Base-by-base conservation (phyloP, 306 rosid genomes). In the Medicago ruthenica region DNA sequence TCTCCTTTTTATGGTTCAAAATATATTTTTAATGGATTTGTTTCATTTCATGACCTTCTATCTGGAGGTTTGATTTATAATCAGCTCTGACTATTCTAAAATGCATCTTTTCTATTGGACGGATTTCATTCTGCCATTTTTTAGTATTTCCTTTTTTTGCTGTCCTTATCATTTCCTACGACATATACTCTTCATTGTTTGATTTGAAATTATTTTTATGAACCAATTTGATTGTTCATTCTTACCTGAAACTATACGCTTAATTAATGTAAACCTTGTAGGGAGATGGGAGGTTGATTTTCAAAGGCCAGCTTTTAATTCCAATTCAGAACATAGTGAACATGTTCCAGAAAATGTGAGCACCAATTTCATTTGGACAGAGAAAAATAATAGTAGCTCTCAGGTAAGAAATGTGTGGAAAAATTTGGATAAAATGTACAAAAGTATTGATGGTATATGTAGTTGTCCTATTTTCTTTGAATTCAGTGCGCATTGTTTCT, bases 251-350 rank as follows among this genome's bases (percentile, higher is more conserved):
- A 72, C 79, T 77, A 58, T 66, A 71, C n/a, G 54, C 18, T 75
- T 47, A 76, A 76, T 80, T 62, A 71, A 51, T 80, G 63, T 74
- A 64, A 76, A 79, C 20, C 66, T 55, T 86, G 65, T 87, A 95
- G 98, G 86, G 71, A 83, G 82, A 79, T 62, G 86, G 86, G 79
- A 79, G 76, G 86, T 63, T 75, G 74, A 79, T 80, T 84, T 79
- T 80, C 91, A 74, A 79, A 77, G 74, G 62, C 67, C 82, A 73
- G 84, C 45, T n/a, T 62, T 75, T 41, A 53, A 79, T 73, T 60
- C 82, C 78, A 83, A 77, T 74, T 85, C 84, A 74, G 60, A 51
- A 65, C 65, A 72, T 82, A 51, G 45, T 70, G 61, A 21, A 74
- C 78, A 71, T 45, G 75, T 75, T 68, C 84, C 83, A 36, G 88